phyloP scores from a whole-genome alignment of 768 basidiomycete species.

The Neoboletus magnificus region DNA sequence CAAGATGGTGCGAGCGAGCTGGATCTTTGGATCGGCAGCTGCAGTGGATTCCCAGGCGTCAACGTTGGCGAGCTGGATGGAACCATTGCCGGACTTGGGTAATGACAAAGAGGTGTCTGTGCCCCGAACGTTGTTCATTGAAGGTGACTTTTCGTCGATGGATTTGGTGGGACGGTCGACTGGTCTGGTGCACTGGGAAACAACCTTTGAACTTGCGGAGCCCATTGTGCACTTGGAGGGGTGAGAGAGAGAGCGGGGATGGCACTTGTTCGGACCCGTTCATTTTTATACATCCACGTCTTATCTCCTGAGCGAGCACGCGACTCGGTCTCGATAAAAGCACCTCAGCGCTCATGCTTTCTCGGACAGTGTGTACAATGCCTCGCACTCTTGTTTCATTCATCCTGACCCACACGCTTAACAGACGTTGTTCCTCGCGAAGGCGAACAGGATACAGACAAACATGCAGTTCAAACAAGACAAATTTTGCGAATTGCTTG shows the following conservation, averaged over 20 bases:
- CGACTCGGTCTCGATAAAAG: conserved; percentile 8
- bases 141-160: conserved; percentile 25
- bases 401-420: neutral
- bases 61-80: conserved; percentile 56
- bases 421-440: neutral
- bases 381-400: neutral
- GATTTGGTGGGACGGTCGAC: conserved; percentile 21
- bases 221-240: conserved; percentile 21
- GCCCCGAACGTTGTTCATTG: neutral
- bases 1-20: conserved; percentile 75
- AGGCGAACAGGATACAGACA: neutral
- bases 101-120: neutral
- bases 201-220: conserved; percentile 22
- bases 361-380: neutral
- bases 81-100: conserved; percentile 52
- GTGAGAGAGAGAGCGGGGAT: conserved; percentile 5
- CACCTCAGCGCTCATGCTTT: neutral
- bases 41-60: conserved; percentile 65
- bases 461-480: conserved; percentile 4
- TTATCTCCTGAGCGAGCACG: conserved; percentile 14
- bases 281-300: conserved; percentile 25
- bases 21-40: conserved; percentile 53
- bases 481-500: neutral
- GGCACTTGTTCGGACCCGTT: conserved; percentile 12
- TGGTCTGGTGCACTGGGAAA: conserved; percentile 12